Evolutionary conservation across 371 early-diverging fungal genomes (phyloP).

Genomic region (Syncephalis fuscata): DNA sequence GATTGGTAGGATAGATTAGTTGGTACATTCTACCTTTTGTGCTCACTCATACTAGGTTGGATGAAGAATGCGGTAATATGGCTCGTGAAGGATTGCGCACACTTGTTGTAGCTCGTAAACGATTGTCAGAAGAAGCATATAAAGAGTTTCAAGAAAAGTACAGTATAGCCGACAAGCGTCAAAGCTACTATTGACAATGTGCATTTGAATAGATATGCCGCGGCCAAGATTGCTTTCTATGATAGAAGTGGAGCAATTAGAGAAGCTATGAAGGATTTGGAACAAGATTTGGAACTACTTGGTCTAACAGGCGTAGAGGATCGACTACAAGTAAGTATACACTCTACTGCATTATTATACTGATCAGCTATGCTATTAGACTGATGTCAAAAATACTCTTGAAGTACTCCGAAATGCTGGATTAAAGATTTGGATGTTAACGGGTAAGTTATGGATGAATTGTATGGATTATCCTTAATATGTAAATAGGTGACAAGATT

Average conservation of each 20-base stretch:
- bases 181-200: neutral
- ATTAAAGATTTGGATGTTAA: conserved; percentile 98
- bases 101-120: conserved; percentile 84
- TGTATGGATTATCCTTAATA: neutral
- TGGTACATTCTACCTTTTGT: no score
- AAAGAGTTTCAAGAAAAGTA: conserved; percentile 40
- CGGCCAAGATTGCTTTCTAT: conserved; percentile 53
- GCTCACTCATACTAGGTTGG: no score
- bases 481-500: conserved; percentile 82
- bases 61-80: conserved; percentile 99
- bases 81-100: conserved; percentile 98
- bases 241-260: conserved; percentile 58
- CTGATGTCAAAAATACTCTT: conserved; percentile 83
- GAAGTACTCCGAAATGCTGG: conserved; percentile 94
- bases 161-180: neutral
- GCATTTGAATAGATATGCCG: conserved; percentile 29
- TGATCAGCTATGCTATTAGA: conserved; percentile 14
- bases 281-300: conserved; percentile 81
- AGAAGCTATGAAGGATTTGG: conserved; percentile 52
- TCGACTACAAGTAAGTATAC: conserved; percentile 52
- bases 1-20: conserved; percentile 93
- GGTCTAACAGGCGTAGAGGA: conserved; percentile 99
- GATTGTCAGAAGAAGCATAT: conserved; percentile 58
- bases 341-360: neutral
- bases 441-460: conserved; percentile 22